Percentiles rank a stretch among this genome's conserved stretches.
Conservation (phyloP, 371 early-diverging fungal species). For the Mortierella sp. region DNA sequence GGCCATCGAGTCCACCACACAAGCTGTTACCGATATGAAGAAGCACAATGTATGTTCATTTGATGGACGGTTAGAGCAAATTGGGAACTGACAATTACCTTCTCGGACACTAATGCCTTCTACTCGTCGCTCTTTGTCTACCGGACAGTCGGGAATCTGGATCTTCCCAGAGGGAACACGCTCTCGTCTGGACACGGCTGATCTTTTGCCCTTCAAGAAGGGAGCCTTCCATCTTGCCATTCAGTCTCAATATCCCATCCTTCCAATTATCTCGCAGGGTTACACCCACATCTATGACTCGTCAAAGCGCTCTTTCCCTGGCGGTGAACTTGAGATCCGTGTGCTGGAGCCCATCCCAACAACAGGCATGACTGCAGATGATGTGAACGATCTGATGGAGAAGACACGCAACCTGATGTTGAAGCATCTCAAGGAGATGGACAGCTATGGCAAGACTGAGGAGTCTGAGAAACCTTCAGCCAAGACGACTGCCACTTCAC, state of each 20-base stretch:
- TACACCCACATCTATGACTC: conserved; percentile 80
- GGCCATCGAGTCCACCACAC: conserved; percentile 81
- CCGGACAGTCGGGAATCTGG: conserved; percentile 77
- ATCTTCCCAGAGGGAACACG: conserved; percentile 97
- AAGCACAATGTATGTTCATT: conserved; percentile 69
- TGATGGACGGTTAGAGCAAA: too few relatives aligned
- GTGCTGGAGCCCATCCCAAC: conserved; percentile 85
- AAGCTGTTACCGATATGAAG: conserved; percentile 80
- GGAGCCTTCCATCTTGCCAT: conserved; percentile 93
- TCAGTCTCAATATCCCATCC: conserved; percentile 85
- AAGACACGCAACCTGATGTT: conserved; percentile 80
- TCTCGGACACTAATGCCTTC: neutral
- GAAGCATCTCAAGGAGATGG: conserved; percentile 73
- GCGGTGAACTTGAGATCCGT: conserved; percentile 80
- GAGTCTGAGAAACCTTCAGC: neutral
- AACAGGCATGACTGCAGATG: conserved; percentile 64
- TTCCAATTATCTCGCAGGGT: conserved; percentile 90
- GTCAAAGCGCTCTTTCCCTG: conserved; percentile 65
- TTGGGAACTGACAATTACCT: too few relatives aligned
- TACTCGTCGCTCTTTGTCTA: neutral
- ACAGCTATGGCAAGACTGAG: neutral
- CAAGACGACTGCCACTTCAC: conserved; percentile 32
- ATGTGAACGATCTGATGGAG: conserved; percentile 75
- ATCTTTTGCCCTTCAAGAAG: conserved; percentile 92
- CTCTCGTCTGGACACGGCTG: conserved; percentile 74